Evolutionary conservation across 2,329 filamentous ascomycete genomes (phyloP), one percentile per base, ranked within the genome.

Genomic region (Trichoderma gracile): DNA sequence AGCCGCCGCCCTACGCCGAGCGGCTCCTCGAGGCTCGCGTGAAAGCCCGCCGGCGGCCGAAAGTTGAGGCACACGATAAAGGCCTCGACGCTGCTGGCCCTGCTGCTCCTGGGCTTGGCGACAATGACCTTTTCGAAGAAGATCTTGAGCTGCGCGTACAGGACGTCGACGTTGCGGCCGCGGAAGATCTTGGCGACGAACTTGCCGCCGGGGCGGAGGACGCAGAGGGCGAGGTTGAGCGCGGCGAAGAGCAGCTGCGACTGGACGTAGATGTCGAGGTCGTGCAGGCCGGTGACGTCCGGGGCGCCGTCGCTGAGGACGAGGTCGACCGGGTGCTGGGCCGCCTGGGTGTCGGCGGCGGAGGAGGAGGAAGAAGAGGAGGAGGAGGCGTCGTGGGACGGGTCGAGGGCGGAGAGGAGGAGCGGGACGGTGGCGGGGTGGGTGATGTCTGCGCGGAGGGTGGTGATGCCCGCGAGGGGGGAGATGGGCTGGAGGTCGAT

Each of bases 141-240:
- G 21, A 94, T 86, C 75, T 93, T 95, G 60, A 99, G 84, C 76
- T 99, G 95, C 2, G 93, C 93, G 73, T 95, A 98, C 9, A 99
- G 85, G 25, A 98, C 81, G 73, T 98, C 95, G n/a, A 98, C 93
- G 72, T 98, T 95, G 70, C 93, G 89, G 17, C 92, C 93, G 17
- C 95, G 83, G 80, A 99, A 99, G 67, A 99, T 97, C 81, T 99
- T 99, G 66, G 95, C 95, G 8, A 99, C 94, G 71, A 99, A 99
- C 73, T 92, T 96, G 67, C 95, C 95, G 49, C 95, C 95, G 0
- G 93, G 93, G 66, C 91, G 90, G 23, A 99, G 85, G 14, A 99
- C 93, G 74, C 94, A 96, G 14, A 97, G 86, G 0, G 95, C 93
- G 3, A 99, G 86, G 75, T 97, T 97, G 21, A 99, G 85, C 0